A percentile compares a stretch with the other conserved stretches of the same genome.
Evolutionary conservation across 768 basidiomycete genomes (phyloP).

Genomic region (Trametes maxima): DNA sequence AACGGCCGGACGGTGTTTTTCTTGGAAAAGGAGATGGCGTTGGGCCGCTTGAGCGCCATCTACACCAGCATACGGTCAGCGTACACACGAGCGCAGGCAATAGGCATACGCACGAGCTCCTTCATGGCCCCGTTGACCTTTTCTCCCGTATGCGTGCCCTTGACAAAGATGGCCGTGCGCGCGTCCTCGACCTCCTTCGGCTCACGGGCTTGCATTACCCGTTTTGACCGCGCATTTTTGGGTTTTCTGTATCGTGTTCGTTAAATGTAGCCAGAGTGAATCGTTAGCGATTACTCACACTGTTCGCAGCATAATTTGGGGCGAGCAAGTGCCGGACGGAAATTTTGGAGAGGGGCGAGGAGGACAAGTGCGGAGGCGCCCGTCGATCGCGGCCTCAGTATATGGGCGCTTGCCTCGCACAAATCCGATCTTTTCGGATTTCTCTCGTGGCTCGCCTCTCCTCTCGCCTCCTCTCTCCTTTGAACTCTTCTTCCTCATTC

Average conservation of each 20-base stretch:
- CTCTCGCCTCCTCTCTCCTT: not conserved
- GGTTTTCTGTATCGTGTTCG: constrained; percentile 76
- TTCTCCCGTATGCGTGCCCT: constrained; percentile 85
- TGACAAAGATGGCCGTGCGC: constrained; percentile 87
- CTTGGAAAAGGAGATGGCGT: constrained; percentile 91
- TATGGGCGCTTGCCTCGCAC: not conserved
- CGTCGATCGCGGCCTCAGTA: constrained; percentile 1
- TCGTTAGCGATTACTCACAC: constrained; percentile 24
- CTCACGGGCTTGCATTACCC: constrained; percentile 82
- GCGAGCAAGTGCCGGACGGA: not conserved
- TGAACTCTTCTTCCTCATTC: too few species aligned
- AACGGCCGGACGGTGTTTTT: constrained; percentile 93
- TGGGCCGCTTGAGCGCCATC: constrained; percentile 93
- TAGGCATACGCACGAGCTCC: constrained; percentile 68
- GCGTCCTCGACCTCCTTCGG: constrained; percentile 90
- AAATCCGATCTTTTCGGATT: not conserved
- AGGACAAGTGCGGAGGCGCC: constrained; percentile 8
- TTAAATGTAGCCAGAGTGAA: too few species aligned
- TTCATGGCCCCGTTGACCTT: constrained; percentile 80
- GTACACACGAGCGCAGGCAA: constrained; percentile 56
- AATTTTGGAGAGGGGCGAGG: constrained; percentile 12
- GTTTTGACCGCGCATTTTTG: constrained; percentile 93
- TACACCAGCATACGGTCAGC: constrained; percentile 34
- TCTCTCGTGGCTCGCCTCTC: too few species aligned
- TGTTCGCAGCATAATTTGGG: constrained; percentile 30